Base-by-base conservation (phyloP, 1,284 basidiomycete genomes). In the Fomes fomentarius region DNA sequence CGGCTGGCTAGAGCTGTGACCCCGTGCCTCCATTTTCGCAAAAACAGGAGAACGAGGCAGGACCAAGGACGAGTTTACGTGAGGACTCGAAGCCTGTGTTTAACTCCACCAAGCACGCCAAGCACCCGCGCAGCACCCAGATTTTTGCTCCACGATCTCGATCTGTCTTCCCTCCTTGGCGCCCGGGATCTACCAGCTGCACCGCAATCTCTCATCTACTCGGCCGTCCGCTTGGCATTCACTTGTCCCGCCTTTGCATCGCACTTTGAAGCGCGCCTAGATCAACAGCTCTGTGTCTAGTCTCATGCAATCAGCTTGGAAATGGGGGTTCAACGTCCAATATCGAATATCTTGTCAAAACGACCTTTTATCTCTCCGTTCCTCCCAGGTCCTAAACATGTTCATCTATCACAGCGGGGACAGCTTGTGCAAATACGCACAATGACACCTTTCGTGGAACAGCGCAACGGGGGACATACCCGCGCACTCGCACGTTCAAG, bases 101-200 rank as follows among this genome's bases (percentile, higher is more conserved):
- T 30, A 45, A 45, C 42, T 51, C 47, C 21, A 39, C 46, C 46
- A 41, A 54, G 53, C 35, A 34, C 39, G 52, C 53, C 53, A 50
- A 50, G 53, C 35, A 11, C 15, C 22, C 33, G 31, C 25, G 30
- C 28, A 34, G 38, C 33, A 17, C 24, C 7, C 19, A 24, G 41
- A 54, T 50, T 37, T n/a, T n/a, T 30, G 33, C 12, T 44, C 12
- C 30, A 34, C 42, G 53, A 54, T 54, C 53, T 21, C 45, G 53
- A 54, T 54, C 53, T 50, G n/a, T 17, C 37, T 17, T 6, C 17
- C 15, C 12, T 15, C 10, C 42, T 50, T 54, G 43, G 53, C 53
- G 42, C 47, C 43, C 30, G 53, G 53, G 53, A 50, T 50, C 47
- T 50, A 46, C 41, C 26, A 9, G 11, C 31, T 28, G 44, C 46